Conservation (phyloP, 2,329 filamentous ascomycete species). For the Claviceps maximensis region DNA sequence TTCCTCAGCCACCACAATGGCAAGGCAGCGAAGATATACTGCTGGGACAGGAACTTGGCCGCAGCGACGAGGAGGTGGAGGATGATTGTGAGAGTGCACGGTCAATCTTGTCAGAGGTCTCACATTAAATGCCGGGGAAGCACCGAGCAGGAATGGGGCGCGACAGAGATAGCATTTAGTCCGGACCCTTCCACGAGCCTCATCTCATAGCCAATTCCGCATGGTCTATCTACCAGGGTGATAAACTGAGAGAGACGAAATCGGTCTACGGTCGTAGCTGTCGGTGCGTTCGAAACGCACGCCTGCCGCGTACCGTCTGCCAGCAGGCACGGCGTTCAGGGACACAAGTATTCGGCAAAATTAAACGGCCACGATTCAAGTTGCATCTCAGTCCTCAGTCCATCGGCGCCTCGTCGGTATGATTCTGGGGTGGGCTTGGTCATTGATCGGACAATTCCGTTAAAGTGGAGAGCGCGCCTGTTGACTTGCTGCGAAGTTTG, state of each 20-base stretch:
- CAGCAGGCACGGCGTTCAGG: background rate
- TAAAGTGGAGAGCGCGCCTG: conserved; percentile 8
- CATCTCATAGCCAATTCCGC: background rate
- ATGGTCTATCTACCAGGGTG: background rate
- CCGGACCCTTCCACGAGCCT: conserved; percentile 4
- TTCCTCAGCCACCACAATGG: conserved; percentile 51
- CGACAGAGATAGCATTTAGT: conserved; percentile 4
- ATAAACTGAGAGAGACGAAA: too few species aligned
- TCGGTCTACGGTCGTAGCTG: too few species aligned
- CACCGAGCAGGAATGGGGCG: conserved; percentile 17
- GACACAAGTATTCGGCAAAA: background rate
- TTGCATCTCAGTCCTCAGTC: background rate
- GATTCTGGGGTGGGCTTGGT: background rate
- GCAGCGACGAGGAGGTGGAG: conserved; percentile 21
- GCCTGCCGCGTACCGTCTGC: too few species aligned
- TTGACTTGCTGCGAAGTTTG: conserved; percentile 3
- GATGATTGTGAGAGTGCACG: conserved; percentile 5
- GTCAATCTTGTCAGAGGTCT: conserved; percentile 7
- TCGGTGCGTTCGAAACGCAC: too few species aligned
- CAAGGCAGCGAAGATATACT: conserved; percentile 54
- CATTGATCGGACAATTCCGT: conserved; percentile 15
- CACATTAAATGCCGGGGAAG: conserved; percentile 10
- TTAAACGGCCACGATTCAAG: conserved; percentile 3
- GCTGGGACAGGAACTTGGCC: conserved; percentile 32
- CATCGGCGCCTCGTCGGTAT: conserved; percentile 15